Base-by-base conservation (phyloP, 768 basidiomycete genomes). In the Termitomyces titanicus region DNA sequence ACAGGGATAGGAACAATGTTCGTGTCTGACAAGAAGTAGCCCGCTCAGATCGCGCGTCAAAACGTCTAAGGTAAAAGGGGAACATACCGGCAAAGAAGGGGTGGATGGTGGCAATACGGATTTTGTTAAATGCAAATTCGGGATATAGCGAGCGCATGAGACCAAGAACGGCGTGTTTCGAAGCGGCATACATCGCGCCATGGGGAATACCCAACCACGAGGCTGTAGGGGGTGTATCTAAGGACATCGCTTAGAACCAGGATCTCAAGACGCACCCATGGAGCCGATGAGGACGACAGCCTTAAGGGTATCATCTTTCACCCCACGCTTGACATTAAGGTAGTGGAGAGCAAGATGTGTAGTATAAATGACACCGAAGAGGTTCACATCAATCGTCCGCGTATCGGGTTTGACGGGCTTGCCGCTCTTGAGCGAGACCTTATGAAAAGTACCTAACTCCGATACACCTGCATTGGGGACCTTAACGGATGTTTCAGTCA, bases 161-260 rank as follows among this genome's bases (percentile, higher is more conserved):
- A 10, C 81, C 82, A 6, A 83, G 68, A 7, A 83, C 64, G 34
- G 73, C 81, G 57, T 82, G 82, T 61, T 83, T 84, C 12, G 83
- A 77, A 15, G 77, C 78, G 7, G 72, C 68, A 62, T 84, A 84
- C 46, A 80, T 63, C 18, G 73, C 66, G 5, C 67, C 81, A 18
- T 58, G 59, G 3, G 81, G 76, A 25, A 83, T 68, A 0, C 69
- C 71, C 34, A 64, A 37, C 78, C 81, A 82, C 22, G 81, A 83
- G 34, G 83, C 81, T 82, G 50, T 33, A 47, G 38, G 37, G 39
- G 51, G 17, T n/a, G n/a, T n/a, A 47, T 44, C 46, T 31, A 39
- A 31, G 37, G 25, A 48, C 6, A 24, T 46, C 24, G 11, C 22
- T 18, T 33, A 45, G 22, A 38, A 34, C 34, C 24, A 34, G 24